Evolutionary conservation across 306 rosid genomes (phyloP), one percentile per base, ranked within the genome.

Genomic region (Abrus precatorius): DNA sequence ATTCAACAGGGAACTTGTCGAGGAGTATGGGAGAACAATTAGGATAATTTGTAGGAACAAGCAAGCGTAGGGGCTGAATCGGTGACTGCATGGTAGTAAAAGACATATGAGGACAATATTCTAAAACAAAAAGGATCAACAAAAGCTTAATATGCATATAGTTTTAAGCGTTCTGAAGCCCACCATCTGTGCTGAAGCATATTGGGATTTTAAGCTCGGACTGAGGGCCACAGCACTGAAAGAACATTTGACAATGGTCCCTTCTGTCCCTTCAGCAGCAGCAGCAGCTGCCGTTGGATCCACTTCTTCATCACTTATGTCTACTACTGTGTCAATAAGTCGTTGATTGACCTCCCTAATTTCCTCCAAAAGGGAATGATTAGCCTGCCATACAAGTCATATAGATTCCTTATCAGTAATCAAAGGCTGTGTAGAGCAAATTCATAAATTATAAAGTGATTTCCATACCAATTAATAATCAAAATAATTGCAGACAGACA

Each of bases 31-130:
- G 99, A 28, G 99, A 93, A 85, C 97, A 93, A 66, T 85, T 89
- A 79, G 99, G 99, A 89, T 96, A 96, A 84, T 90, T 92, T 80
- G 97, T 74, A 67, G 99, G 99, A 88, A 96, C 94, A 70, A 93
- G 98, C 86, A 96, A 88, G 77, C 98, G 88, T 75, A 96, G 74
- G 68, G 99, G 98, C 79, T 92, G 99, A 84, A 96, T 96, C 28
- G 94, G 98, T 66, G 97, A 90, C 99, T 93, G 97, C 98, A 87
- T n/a, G 69, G 30, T 9, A 79, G 86, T 43, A 79, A 75, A 78
- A 78, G 69, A 56, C 14, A 61, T 59, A 76, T 84, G 74, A 85
- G 72, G 75, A 29, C 45, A 20, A 74, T 75, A 47, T 82, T 74
- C 12, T 10, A 62, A 55, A 10, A 54, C 28, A 54, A 63, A 52